phyloP scores from a whole-genome alignment of 2,329 filamentous ascomycete species.

The Arthrobotrys sphaeroides region DNA sequence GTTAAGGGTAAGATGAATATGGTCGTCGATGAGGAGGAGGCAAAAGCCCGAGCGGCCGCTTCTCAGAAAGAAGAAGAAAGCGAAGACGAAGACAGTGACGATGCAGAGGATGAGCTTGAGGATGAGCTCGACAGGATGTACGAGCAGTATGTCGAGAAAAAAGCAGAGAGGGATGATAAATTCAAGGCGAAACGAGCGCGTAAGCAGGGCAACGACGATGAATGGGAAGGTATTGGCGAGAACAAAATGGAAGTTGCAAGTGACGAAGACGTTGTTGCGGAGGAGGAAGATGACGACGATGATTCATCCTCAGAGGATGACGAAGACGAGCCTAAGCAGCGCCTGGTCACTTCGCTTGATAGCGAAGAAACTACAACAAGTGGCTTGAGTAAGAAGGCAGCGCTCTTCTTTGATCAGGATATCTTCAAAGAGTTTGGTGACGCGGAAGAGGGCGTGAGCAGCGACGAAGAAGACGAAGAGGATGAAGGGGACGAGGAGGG shows the following conservation, averaged over 20 bases:
- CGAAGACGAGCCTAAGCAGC: conserved; percentile 61
- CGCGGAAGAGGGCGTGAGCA: conserved; percentile 72
- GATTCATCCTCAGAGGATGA: conserved; percentile 67
- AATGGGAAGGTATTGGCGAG: conserved; percentile 89
- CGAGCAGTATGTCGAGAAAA: conserved; percentile 81
- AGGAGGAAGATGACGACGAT: conserved; percentile 72
- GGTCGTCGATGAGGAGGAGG: conserved; percentile 68
- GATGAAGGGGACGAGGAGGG: conserved; percentile 63
- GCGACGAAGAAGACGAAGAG: conserved; percentile 64
- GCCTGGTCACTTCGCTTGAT: conserved; percentile 72
- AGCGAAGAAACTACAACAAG: conserved; percentile 65
- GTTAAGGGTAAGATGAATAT: conserved; percentile 81
- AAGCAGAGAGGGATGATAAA: conserved; percentile 83
- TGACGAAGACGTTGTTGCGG: conserved; percentile 66
- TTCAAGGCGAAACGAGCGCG: conserved; percentile 88
- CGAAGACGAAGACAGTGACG: conserved; percentile 70
- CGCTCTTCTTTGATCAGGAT: conserved; percentile 91
- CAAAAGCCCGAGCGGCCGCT: conserved; percentile 67
- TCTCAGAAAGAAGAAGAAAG: conserved; percentile 70
- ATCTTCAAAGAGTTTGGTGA: conserved; percentile 76
- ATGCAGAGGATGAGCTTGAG: conserved; percentile 79
- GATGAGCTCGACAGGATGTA: conserved; percentile 88
- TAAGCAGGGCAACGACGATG: conserved; percentile 81
- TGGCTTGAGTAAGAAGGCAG: conserved; percentile 83
- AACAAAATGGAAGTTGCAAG: conserved; percentile 70